These are phyloP conservation scores for Tricharina praecox DNA, from an alignment of 495 filamentous ascomycete species.

Conservation along the genomic window DNA sequence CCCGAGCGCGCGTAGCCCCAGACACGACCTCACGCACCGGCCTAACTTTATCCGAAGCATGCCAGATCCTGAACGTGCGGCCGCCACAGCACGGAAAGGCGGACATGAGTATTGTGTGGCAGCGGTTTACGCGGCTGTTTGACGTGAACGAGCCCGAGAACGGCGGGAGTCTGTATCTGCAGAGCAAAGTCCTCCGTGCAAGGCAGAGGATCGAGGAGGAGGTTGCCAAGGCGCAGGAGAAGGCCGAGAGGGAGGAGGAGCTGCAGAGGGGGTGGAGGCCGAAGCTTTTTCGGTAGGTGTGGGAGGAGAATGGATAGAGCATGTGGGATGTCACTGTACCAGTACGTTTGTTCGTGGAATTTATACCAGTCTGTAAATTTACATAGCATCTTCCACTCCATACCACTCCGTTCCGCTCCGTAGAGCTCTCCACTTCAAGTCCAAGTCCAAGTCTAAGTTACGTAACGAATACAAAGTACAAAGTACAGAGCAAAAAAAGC, in stretches of 20 bases:
- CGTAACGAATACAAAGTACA: no score
- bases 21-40: slow-evolving; percentile 76
- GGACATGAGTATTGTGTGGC: slow-evolving; percentile 59
- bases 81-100: slow-evolving; percentile 63
- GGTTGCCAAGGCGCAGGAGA: slow-evolving; percentile 37
- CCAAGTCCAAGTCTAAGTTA: no score
- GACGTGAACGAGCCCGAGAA: slow-evolving; percentile 86
- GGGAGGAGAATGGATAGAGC: no score
- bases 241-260: slow-evolving; percentile 45
- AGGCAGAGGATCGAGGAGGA: slow-evolving; percentile 86
- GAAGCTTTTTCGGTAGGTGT: slow-evolving; percentile 51
- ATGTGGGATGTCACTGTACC: no score
- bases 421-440: no score
- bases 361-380: no score
- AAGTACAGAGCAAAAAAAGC: no score
- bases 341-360: no score
- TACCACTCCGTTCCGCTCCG: no score
- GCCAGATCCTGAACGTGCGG: slow-evolving; percentile 92
- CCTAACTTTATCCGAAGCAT: slow-evolving; percentile 89
- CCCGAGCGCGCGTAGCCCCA: no score
- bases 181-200: slow-evolving; percentile 87
- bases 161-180: slow-evolving; percentile 91
- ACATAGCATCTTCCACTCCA: no score
- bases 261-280: slow-evolving; percentile 76
- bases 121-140: slow-evolving; percentile 85